Evolutionary conservation across 1,284 basidiomycete species (phyloP).

Genomic region (Fistulinella cinereoalba): DNA sequence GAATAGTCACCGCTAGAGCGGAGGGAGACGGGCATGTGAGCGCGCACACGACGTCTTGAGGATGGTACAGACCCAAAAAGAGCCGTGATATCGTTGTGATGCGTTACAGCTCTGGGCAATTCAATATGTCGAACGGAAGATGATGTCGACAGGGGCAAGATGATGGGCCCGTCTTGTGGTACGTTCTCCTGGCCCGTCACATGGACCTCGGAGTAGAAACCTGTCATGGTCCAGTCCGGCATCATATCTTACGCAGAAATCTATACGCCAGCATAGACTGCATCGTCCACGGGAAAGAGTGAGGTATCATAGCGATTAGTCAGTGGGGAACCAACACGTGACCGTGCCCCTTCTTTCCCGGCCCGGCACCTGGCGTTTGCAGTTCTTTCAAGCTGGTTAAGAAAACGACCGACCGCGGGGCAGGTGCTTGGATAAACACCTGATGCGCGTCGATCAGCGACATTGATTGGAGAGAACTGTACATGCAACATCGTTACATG

Average conservation of each 20-base stretch:
- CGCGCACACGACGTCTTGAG: background rate
- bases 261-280: conserved; percentile 56
- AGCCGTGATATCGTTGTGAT: conserved; percentile 60
- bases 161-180: conserved; percentile 53
- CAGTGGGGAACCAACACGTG: conserved; percentile 1
- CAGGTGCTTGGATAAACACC: conserved; percentile 51
- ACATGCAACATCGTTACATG: conserved; percentile 35
- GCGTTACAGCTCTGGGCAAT: conserved; percentile 50
- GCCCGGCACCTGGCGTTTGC: too few relatives aligned
- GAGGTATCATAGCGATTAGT: background rate
- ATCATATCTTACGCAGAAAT: conserved; percentile 61
- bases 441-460: conserved; percentile 83
- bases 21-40: background rate
- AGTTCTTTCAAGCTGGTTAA: background rate
- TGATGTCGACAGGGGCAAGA: conserved; percentile 38
- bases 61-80: conserved; percentile 35
- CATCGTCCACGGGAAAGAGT: conserved; percentile 31
- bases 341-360: background rate
- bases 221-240: conserved; percentile 62
- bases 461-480: conserved; percentile 45
- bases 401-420: conserved; percentile 67
- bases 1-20: conserved; percentile 49
- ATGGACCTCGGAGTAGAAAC: conserved; percentile 69
- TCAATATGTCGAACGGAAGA: background rate
- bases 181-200: conserved; percentile 63